These are phyloP conservation scores for Porogramme epimiltina DNA, from an alignment of 1,284 basidiomycete genomes.

Conservation along the genomic window DNA sequence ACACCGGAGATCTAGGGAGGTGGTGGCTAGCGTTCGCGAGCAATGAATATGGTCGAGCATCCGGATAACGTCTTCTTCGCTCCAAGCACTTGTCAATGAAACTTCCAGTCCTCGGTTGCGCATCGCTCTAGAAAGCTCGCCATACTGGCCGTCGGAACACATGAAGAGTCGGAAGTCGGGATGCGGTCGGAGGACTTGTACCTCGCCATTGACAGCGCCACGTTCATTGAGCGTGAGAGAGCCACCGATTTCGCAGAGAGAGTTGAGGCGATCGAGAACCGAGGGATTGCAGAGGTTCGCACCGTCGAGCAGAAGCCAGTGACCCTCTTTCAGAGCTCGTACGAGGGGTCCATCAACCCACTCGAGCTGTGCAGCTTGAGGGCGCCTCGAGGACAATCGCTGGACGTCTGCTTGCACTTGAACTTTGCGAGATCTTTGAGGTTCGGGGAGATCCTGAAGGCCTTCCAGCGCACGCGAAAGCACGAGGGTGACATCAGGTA, in stretches of 20 bases:
- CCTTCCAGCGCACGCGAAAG: slow-evolving; percentile 6
- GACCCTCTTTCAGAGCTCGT: slow-evolving; percentile 82
- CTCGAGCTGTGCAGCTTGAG: slow-evolving; percentile 69
- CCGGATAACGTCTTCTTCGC: slow-evolving; percentile 47
- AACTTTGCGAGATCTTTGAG: slow-evolving; percentile 2
- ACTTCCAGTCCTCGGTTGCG: slow-evolving; percentile 96
- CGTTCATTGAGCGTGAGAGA: slow-evolving; percentile 86
- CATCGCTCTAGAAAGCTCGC: slow-evolving; percentile 98
- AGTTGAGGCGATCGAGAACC: slow-evolving; percentile 96
- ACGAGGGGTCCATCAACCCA: slow-evolving; percentile 98
- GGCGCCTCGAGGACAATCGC: slow-evolving; percentile 8
- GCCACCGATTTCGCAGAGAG: slow-evolving; percentile 90
- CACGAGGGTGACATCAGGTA: not conserved
- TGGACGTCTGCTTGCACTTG: slow-evolving; percentile 13
- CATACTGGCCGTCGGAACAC: slow-evolving; percentile 88
- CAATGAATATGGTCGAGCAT: slow-evolving; percentile 53
- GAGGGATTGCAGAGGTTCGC: slow-evolving; percentile 96
- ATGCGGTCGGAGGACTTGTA: slow-evolving; percentile 83
- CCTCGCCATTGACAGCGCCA: slow-evolving; percentile 79
- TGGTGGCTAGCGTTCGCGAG: slow-evolving; percentile 30
- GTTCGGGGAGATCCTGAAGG: slow-evolving; percentile 7
- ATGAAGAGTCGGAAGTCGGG: slow-evolving; percentile 93
- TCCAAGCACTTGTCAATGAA: slow-evolving; percentile 42
- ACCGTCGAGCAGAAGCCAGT: slow-evolving; percentile 91
- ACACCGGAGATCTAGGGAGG: slow-evolving; percentile 15